phyloP scores from a whole-genome alignment of 2,329 filamentous ascomycete species.

The Apiospora arundinis region DNA sequence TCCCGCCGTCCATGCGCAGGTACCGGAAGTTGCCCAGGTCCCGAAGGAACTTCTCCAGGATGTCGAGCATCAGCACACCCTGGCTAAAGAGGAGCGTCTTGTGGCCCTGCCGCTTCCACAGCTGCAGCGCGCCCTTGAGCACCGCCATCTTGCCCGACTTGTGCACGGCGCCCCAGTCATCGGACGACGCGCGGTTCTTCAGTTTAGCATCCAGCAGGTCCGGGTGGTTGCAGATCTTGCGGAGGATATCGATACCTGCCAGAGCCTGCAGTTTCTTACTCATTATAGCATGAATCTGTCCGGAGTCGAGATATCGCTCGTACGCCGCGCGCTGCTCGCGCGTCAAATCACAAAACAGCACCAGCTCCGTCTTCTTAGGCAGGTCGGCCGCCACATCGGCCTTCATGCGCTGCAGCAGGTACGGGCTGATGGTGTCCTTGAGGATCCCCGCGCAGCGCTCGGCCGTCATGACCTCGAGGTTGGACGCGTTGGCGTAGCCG shows the following conservation, averaged over 20 bases:
- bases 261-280: slow-evolving; percentile 78
- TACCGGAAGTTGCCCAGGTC: slow-evolving; percentile 74
- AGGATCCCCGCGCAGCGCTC: slow-evolving; percentile 92
- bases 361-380: slow-evolving; percentile 94
- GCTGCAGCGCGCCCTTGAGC: slow-evolving; percentile 81
- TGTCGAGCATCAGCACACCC: slow-evolving; percentile 93
- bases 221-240: slow-evolving; percentile 98
- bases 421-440: slow-evolving; percentile 92
- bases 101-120: slow-evolving; percentile 90
- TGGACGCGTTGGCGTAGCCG: slow-evolving; percentile 93
- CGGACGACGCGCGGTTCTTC: slow-evolving; percentile 63
- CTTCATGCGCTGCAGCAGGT: slow-evolving; percentile 90
- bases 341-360: slow-evolving; percentile 93
- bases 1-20: slow-evolving; percentile 91
- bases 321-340: slow-evolving; percentile 80
- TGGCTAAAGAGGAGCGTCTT: slow-evolving; percentile 95
- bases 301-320: slow-evolving; percentile 78
- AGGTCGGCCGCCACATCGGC: slow-evolving; percentile 92
- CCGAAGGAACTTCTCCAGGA: slow-evolving; percentile 82
- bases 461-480: slow-evolving; percentile 91
- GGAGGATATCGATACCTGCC: slow-evolving; percentile 87
- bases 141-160: slow-evolving; percentile 97
- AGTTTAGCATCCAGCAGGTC: slow-evolving; percentile 75
- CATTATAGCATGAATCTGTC: slow-evolving; percentile 85
- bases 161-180: slow-evolving; percentile 77